Evolutionary conservation across 1,139 yeast genomes (phyloP), one percentile per base, ranked within the genome.

Genomic region (Debaryomycetaceae sp.): DNA sequence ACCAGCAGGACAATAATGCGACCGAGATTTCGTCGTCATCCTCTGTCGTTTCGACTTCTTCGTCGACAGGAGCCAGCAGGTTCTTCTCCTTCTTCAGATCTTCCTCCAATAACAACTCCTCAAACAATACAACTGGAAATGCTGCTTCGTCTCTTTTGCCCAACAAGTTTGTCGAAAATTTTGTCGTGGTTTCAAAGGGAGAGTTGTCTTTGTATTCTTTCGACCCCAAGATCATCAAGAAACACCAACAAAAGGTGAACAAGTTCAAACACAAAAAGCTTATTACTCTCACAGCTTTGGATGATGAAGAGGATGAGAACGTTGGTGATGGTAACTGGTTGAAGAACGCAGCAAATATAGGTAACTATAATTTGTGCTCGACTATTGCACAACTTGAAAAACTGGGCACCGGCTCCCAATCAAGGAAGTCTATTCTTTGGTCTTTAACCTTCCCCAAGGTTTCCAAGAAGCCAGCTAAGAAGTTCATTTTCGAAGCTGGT

Each of bases 321-420:
- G 61, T 78, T 17, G 90, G 89, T 38, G 85, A 79, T 49, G 89
- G 89, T 17, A 83, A 82, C 58, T 84, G 89, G 89, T 68, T 80
- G 52, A 74, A 72, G 45, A 73, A 72, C 50, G 78, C 79, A 14
- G 78, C 73, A 6, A 71, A 72, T 48, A 62, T 75, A 36, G 80
- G 80, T n/a, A 65, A 61, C 48, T 73, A 71, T 53, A 76, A 74
- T 51, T 62, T 78, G 43, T 76, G 81, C 49, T 71, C 80, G 9
- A 75, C 81, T 3, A 67, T 65, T 51, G 80, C 83, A 1, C 68
- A 63, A 52, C 50, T 72, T 40, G 80, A 75, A 48, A 58, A 54
- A 35, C 47, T 42, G n/a, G 27, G 52, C 14, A 23, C 47, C 8
- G 42, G 35, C 22, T 42, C 52, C 23, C 23, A 30, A 6, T 40